Base-by-base conservation (phyloP, 768 basidiomycete species). In the Mrakia frigida region DNA sequence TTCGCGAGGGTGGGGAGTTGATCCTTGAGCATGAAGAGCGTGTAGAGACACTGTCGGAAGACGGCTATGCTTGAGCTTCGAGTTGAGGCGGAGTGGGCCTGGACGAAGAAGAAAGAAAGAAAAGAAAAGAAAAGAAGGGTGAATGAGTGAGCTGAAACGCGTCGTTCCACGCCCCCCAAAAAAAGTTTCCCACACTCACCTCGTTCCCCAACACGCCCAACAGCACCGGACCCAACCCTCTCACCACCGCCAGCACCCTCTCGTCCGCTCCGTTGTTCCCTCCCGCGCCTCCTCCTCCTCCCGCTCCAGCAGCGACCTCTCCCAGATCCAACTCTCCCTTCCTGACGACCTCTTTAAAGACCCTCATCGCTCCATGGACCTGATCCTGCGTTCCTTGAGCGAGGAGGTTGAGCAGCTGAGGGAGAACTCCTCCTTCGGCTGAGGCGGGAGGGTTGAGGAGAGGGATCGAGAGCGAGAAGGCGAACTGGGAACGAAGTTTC, bases 371-470 rank as follows among this genome's bases (percentile, higher is more conserved):
- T 33, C 97, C 97, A 83, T 98, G 94, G 9, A 97, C 92, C 7
- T 92, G 87, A 75, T 89, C 87, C 0, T 91, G 84, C 35, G 75
- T 63, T 52, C 75, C 3, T 89, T 89, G 61, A 46, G 84, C 83
- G 78, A 98, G 89, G 28, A 99, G 87, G 63, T 87, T 86, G 61
- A 86, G 86, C 50, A 98, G 86, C n/a, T 98, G 88, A 67, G 91
- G 89, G 0, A 95, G 93, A 82, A 93, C 98, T 86, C 95, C 93
- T 84, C 97, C 94, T 13, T 95, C 96, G 93, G 94, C 98, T 21
- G 75, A 76, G 11, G 75, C 18, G 23, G 85, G 98, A 94, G 79
- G 89, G 90, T 79, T 90, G 90, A 39, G 96, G 50, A 76, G 94
- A 77, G 98, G 91, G 1, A 89, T 89, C 18, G 96, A 96, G 33